Percentiles rank a stretch among this genome's conserved stretches.
Evolutionary conservation across 2,329 filamentous ascomycete species (phyloP).

Genomic region (Aspergillus fumigatiaffinis): DNA sequence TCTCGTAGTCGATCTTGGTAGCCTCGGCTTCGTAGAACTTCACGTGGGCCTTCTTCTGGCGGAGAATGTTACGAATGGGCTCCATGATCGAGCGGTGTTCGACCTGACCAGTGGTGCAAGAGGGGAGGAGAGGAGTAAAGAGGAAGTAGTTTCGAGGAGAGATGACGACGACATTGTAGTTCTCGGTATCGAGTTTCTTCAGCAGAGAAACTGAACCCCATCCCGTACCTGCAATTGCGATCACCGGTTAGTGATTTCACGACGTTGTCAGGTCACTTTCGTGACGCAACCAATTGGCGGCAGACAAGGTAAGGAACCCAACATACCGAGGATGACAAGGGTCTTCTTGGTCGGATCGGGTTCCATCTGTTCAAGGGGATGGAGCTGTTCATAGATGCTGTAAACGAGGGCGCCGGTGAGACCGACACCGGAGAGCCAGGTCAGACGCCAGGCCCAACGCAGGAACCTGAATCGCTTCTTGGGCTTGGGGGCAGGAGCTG

Average conservation of each 20-base stretch:
- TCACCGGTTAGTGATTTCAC: background rate
- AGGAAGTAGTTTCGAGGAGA: conserved; percentile 99
- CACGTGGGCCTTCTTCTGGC: conserved; percentile 88
- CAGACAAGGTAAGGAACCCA: conserved; percentile 3
- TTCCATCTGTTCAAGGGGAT: conserved; percentile 73
- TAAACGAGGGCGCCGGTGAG: conserved; percentile 70
- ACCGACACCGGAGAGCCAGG: conserved; percentile 69
- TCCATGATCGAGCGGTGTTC: conserved; percentile 99
- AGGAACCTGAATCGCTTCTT: conserved; percentile 65
- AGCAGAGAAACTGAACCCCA: conserved; percentile 95
- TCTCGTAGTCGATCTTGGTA: conserved; percentile 89
- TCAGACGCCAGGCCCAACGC: conserved; percentile 77
- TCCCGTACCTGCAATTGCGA: conserved; percentile 68
- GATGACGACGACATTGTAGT: conserved; percentile 98
- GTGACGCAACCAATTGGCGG: background rate
- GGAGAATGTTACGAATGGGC: conserved; percentile 90
- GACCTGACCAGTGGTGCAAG: conserved; percentile 94
- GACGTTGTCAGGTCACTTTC: background rate
- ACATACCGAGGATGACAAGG: conserved; percentile 82
- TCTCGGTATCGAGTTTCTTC: conserved; percentile 97
- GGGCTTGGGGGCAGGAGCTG: conserved; percentile 37
- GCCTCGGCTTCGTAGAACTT: conserved; percentile 98
- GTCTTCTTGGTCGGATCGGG: conserved; percentile 94
- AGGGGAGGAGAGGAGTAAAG: conserved; percentile 94
- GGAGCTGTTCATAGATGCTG: conserved; percentile 74